Evolutionary conservation across 2,329 filamentous ascomycete genomes (phyloP).

Genomic region (Aspergillus cejpii): DNA sequence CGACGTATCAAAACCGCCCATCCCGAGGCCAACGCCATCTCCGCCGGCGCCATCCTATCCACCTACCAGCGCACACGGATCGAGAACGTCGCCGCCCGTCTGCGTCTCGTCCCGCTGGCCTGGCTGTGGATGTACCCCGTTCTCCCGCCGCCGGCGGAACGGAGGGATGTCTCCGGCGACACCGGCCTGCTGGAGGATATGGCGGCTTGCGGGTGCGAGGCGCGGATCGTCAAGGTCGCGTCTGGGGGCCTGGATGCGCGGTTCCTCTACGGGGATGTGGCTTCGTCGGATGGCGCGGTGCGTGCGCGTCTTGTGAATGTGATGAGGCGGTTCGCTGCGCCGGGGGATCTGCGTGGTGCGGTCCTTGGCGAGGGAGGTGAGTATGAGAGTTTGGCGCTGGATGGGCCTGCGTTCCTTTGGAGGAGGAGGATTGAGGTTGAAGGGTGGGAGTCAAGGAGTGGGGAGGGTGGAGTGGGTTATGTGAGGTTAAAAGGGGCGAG

Average conservation of each 20-base stretch:
- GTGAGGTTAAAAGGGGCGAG: slow-evolving; percentile 56
- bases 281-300: slow-evolving; percentile 42
- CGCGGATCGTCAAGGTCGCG: slow-evolving; percentile 91
- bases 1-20: slow-evolving; percentile 58
- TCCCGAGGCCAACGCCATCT: slow-evolving; percentile 77
- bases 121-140: slow-evolving; percentile 89
- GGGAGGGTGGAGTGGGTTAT: slow-evolving; percentile 73
- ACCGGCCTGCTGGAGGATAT: slow-evolving; percentile 69
- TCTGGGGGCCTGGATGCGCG: slow-evolving; percentile 77
- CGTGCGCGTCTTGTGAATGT: slow-evolving; percentile 45
- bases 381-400: slow-evolving; percentile 85
- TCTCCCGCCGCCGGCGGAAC: slow-evolving; percentile 50
- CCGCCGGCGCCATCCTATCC: slow-evolving; percentile 84
- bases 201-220: slow-evolving; percentile 67
- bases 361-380: slow-evolving; percentile 89
- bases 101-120: slow-evolving; percentile 75
- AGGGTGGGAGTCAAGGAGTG: slow-evolving; percentile 50
- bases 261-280: slow-evolving; percentile 75
- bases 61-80: slow-evolving; percentile 96
- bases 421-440: slow-evolving; percentile 60
- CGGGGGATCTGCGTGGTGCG: slow-evolving; percentile 56
- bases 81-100: slow-evolving; percentile 77
- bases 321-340: slow-evolving; percentile 52
- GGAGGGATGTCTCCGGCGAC: slow-evolving; percentile 15
- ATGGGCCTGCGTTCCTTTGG: slow-evolving; percentile 70